Percentiles rank a stretch among this genome's conserved stretches.
Conservation (phyloP, 148 eudicot genomes). For the Simmondsia chinensis region DNA sequence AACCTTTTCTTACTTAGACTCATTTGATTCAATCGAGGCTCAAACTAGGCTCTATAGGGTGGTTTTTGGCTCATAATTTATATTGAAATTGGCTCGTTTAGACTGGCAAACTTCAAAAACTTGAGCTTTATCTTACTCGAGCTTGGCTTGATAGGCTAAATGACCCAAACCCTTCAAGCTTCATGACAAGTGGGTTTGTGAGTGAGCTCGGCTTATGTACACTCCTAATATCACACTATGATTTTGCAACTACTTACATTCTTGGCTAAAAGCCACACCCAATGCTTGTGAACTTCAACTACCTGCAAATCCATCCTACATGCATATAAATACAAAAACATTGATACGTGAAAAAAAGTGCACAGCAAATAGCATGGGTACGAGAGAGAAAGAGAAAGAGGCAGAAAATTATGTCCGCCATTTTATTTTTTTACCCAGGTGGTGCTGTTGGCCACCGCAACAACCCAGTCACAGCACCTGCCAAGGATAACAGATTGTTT, state of each 20-base stretch:
- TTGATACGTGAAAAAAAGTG: not conserved
- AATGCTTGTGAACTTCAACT: constrained; percentile 72
- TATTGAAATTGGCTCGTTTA: too few species aligned
- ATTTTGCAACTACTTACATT: too few species aligned
- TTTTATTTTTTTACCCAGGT: constrained; percentile 43
- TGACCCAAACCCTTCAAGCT: too few species aligned
- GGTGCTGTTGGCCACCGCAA: constrained; percentile 99
- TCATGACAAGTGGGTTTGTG: too few species aligned
- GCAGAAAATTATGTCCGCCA: constrained; percentile 2
- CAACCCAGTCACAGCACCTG: constrained; percentile 68
- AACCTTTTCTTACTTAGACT: too few species aligned
- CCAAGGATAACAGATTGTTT: constrained; percentile 5
- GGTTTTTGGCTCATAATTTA: too few species aligned
- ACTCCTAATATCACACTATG: too few species aligned
- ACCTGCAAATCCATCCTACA: constrained; percentile 96
- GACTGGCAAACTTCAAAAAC: too few species aligned
- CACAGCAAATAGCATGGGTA: constrained; percentile 5
- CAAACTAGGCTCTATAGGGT: too few species aligned
- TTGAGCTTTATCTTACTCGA: too few species aligned
- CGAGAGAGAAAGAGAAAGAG: constrained; percentile 1
- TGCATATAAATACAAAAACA: constrained; percentile 3
- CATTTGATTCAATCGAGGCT: too few species aligned
- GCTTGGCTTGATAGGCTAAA: too few species aligned
- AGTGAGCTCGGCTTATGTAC: constrained; percentile 3
- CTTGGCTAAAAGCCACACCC: constrained; percentile 87